These are phyloP conservation scores for Fusarium decemcellulare DNA, from an alignment of 2,329 filamentous ascomycete species.

Conservation along the genomic window DNA sequence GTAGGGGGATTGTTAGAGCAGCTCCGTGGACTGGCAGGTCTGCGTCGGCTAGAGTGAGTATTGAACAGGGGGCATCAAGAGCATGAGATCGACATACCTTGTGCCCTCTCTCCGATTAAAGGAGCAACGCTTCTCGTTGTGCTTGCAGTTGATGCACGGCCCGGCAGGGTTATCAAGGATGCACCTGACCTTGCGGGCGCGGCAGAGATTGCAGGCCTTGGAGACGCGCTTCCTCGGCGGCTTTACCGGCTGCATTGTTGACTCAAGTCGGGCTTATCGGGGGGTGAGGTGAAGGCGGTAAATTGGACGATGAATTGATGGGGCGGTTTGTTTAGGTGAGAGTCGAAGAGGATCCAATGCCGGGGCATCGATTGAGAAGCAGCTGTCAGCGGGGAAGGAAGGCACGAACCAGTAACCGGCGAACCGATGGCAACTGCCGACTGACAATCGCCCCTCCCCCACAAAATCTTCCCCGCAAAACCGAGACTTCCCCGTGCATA, in stretches of 20 bases:
- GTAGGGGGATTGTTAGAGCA: constrained; percentile 5
- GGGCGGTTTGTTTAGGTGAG: neutral
- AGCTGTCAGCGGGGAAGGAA: constrained; percentile 13
- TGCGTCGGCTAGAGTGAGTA: constrained; percentile 12
- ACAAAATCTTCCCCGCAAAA: constrained; percentile 20
- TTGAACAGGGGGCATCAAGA: neutral
- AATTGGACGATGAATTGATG: neutral
- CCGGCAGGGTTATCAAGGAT: constrained; percentile 39
- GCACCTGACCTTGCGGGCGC: constrained; percentile 42
- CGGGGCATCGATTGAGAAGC: constrained; percentile 27
- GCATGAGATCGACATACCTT: constrained; percentile 10
- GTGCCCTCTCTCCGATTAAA: constrained; percentile 39
- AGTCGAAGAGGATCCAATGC: neutral
- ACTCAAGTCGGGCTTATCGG: neutral
- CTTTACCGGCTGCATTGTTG: constrained; percentile 27
- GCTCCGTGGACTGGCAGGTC: constrained; percentile 11
- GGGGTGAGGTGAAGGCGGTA: too few species aligned
- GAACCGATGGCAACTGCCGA: constrained; percentile 35
- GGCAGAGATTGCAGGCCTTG: constrained; percentile 42
- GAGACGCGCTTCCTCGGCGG: constrained; percentile 35
- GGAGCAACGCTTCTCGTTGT: constrained; percentile 43
- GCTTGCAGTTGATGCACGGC: constrained; percentile 46
- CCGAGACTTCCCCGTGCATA: neutral
- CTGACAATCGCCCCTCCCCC: constrained; percentile 12
- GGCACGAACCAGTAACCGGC: constrained; percentile 8